These are phyloP conservation scores for Polytolypa hystricis DNA, from an alignment of 2,329 filamentous ascomycete species.

Conservation along the genomic window DNA sequence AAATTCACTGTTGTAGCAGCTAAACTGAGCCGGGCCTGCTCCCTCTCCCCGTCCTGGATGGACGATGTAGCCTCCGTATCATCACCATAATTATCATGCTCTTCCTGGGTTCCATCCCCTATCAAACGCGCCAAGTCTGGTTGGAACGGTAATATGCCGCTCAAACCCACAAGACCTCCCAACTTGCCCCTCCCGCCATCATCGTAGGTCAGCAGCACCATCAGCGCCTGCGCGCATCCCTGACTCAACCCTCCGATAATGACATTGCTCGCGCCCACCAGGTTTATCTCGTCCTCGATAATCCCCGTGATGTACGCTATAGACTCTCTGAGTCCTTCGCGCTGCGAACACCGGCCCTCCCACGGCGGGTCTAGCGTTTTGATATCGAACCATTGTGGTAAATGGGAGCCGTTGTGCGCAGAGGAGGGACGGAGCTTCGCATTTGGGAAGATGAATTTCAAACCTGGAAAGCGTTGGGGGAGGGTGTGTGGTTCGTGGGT, in stretches of 20 bases:
- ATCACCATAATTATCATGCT: no score
- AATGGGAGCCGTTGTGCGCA: slow-evolving; percentile 15
- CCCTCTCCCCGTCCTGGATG: background rate
- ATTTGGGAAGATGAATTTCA: slow-evolving; percentile 29
- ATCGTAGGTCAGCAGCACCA: slow-evolving; percentile 12
- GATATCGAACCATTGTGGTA: slow-evolving; percentile 32
- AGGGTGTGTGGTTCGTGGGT: slow-evolving; percentile 14
- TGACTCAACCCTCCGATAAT: slow-evolving; percentile 18
- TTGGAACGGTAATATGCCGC: slow-evolving; percentile 32
- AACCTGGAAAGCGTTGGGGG: slow-evolving; percentile 20
- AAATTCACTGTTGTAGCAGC: background rate
- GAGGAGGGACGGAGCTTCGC: slow-evolving; percentile 14
- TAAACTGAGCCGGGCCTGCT: background rate
- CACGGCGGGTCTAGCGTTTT: slow-evolving; percentile 14
- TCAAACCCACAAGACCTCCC: slow-evolving; percentile 36
- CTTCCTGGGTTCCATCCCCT: no score
- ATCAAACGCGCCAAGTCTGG: slow-evolving; percentile 23
- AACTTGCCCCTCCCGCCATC: slow-evolving; percentile 6
- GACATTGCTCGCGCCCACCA: slow-evolving; percentile 13
- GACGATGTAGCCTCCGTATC: background rate
- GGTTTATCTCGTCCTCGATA: slow-evolving; percentile 13
- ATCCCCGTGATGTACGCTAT: slow-evolving; percentile 12
- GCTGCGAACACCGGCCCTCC: slow-evolving; percentile 15
- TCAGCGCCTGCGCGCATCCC: slow-evolving; percentile 14
- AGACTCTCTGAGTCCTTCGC: slow-evolving; percentile 14